Percentiles rank a stretch among this genome's conserved stretches.
Conservation (phyloP, 768 basidiomycete genomes). For the Crassisporium funariophilum region DNA sequence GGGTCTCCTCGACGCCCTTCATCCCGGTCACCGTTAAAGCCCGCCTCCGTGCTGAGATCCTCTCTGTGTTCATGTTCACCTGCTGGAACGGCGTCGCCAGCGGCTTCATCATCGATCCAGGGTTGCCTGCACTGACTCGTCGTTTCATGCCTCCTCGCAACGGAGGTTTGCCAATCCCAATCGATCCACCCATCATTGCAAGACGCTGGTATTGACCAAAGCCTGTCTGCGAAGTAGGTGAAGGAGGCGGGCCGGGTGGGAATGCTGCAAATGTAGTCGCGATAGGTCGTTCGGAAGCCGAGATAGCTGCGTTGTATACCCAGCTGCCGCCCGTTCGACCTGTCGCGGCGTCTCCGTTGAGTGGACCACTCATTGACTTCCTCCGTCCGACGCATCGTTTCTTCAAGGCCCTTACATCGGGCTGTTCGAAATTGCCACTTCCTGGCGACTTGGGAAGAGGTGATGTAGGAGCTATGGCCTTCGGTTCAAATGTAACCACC, state of each 20-base stretch:
- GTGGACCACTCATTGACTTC: slow-evolving; percentile 41
- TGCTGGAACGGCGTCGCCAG: slow-evolving; percentile 18
- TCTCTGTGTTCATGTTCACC: slow-evolving; percentile 8
- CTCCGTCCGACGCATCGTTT: slow-evolving; percentile 57
- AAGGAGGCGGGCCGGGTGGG: slow-evolving; percentile 17
- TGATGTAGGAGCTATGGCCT: slow-evolving; percentile 4
- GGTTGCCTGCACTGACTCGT: slow-evolving; percentile 18
- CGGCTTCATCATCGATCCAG: not conserved
- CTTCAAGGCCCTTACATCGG: slow-evolving; percentile 45
- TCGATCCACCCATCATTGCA: slow-evolving; percentile 6
- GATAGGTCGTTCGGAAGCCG: slow-evolving; percentile 37
- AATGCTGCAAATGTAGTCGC: slow-evolving; percentile 12
- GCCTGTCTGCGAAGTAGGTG: slow-evolving; percentile 9
- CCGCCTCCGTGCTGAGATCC: slow-evolving; percentile 15
- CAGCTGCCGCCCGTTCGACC: slow-evolving; percentile 35
- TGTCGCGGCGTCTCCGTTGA: slow-evolving; percentile 15
- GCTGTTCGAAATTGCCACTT: not conserved
- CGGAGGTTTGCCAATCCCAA: slow-evolving; percentile 1
- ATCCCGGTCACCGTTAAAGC: not conserved
- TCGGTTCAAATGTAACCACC: slow-evolving; percentile 17
- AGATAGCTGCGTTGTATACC: slow-evolving; percentile 54
- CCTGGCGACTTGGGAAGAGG: slow-evolving; percentile 2
- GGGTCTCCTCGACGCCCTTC: not conserved
- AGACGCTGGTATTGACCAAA: not conserved
- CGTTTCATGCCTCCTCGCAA: slow-evolving; percentile 7